Percentiles rank a stretch among this genome's conserved stretches.
Evolutionary conservation across 176 grass and related monocot genomes (phyloP).

Genomic region (Triticum turgidum): DNA sequence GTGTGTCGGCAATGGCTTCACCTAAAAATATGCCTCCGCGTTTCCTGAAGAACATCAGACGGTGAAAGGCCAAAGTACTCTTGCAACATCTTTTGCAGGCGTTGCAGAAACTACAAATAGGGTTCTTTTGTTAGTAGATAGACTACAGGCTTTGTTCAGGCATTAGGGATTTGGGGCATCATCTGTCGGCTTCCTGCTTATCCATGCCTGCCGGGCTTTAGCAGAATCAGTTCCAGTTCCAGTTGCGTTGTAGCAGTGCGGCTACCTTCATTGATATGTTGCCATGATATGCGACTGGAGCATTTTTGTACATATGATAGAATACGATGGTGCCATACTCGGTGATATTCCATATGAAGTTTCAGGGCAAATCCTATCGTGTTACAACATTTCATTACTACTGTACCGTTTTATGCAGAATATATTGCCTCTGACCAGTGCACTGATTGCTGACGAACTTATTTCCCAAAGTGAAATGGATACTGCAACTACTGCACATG

Average conservation of each 20-base stretch:
- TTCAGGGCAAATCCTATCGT: background rate
- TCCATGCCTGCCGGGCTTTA: no score
- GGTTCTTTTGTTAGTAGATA: background rate
- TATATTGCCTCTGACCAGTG: background rate
- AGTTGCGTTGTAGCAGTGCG: background rate
- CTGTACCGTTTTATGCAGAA: background rate
- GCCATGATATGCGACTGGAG: background rate
- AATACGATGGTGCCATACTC: background rate
- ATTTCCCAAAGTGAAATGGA: background rate
- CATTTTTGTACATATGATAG: constrained; percentile 7
- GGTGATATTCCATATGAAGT: background rate
- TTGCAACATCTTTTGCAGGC: background rate
- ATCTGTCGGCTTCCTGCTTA: background rate
- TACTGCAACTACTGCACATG: background rate
- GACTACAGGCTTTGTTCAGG: background rate
- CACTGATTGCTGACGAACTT: background rate
- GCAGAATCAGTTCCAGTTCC: background rate
- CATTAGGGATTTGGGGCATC: background rate
- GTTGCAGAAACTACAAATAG: background rate
- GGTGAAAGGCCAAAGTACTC: background rate
- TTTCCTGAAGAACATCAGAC: constrained; percentile 20
- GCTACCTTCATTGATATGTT: background rate
- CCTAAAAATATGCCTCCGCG: background rate
- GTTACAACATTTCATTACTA: background rate
- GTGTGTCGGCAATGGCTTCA: constrained; percentile 25